phyloP scores from a whole-genome alignment of 1,139 yeast species.

The Yamadazyma conglobata region DNA sequence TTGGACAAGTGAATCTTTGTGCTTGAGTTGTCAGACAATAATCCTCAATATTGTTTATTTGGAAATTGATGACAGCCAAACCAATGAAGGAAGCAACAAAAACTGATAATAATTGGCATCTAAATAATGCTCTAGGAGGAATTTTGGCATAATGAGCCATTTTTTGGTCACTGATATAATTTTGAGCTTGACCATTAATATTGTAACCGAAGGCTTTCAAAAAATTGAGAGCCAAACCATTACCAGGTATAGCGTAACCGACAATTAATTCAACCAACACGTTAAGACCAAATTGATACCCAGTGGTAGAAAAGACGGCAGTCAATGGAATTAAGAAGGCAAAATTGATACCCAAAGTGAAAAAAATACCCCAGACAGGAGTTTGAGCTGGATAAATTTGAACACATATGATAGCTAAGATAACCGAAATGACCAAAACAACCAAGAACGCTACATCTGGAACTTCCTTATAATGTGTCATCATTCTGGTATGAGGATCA shows the following conservation, averaged over 20 bases:
- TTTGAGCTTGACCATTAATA: constrained; percentile 60
- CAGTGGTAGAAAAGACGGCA: constrained; percentile 51
- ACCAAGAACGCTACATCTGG: constrained; percentile 59
- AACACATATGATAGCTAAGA: constrained; percentile 48
- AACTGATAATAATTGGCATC: constrained; percentile 52
- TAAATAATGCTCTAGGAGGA: constrained; percentile 60
- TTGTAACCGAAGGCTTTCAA: constrained; percentile 59
- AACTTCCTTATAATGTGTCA: constrained; percentile 54
- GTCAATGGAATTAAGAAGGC: constrained; percentile 56
- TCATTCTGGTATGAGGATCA: constrained; percentile 57
- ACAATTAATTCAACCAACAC: constrained; percentile 58
- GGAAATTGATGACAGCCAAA: constrained; percentile 6
- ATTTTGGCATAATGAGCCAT: constrained; percentile 58
- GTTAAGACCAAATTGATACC: constrained; percentile 50
- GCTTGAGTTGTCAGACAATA: constrained; percentile 5
- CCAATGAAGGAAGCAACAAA: constrained; percentile 43
- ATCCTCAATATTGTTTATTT: constrained; percentile 2
- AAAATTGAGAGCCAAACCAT: constrained; percentile 57
- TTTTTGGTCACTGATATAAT: constrained; percentile 53
- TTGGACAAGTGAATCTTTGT: constrained; percentile 8
- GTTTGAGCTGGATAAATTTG: constrained; percentile 46
- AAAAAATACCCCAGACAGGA: constrained; percentile 58
- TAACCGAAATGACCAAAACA: constrained; percentile 46
- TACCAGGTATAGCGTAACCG: constrained; percentile 64
- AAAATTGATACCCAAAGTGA: constrained; percentile 52